Evolutionary conservation across 768 basidiomycete genomes (phyloP), one percentile per base, ranked within the genome.

Genomic region (Mycena polygramma): DNA sequence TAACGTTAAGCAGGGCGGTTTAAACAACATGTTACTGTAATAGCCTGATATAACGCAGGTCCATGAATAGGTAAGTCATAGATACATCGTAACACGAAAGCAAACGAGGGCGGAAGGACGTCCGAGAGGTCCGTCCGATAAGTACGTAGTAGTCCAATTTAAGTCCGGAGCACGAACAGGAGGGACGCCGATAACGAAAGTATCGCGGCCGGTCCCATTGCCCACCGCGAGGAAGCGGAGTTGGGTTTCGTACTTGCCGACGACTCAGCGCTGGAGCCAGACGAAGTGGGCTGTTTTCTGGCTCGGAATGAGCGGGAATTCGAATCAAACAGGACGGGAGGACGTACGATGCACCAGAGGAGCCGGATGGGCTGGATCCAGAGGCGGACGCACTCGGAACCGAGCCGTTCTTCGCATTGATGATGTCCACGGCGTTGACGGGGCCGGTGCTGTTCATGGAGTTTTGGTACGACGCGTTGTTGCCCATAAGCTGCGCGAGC

Each of bases 401-500:
- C 7, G 26, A 17, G 15, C 17, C 45, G 46, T 22, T 43, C 39
- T 66, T 58, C 39, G 59, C 69, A 37, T 51, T 87, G 89, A 76
- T 22, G 30, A 70, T 49, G n/a, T 65, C 49, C 9, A 55, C 52
- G 6, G 17, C 17, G 17, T 20, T 51, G 45, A 71, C 65, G 2
- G 59, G 19, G 46, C 60, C 30, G 26, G 24, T 17, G 45, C 36
- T 63, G 76, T 79, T 74, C 30, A 76, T 74, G 3, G 87, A 81
- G 73, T 90, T 89, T 75, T 84, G 85, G 69, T 89, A 90, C 22
- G 80, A 68, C 22, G 78, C 76, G 54, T 83, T 81, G 37, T 78
- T 74, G 15, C 78, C 83, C 20, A 84, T 75, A 64, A 87, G 71
- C 51, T 78, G 76, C 19, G 90, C 86, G 58, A 92, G 82, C 52